Evolutionary conservation across 2,329 filamentous ascomycete genomes (phyloP).

Genomic region (Sporothrix schenckii): DNA sequence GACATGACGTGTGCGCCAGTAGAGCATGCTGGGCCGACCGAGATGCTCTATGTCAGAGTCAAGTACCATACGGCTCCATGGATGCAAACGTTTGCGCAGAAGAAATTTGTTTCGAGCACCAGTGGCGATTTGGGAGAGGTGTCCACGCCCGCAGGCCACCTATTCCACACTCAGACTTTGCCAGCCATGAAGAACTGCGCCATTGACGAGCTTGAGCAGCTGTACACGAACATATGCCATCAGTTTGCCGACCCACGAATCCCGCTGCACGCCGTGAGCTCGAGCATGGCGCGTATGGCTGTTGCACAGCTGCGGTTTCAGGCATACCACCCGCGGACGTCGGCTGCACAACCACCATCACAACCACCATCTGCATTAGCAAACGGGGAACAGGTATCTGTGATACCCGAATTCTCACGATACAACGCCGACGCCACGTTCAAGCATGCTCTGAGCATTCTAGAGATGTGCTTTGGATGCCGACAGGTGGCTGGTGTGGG

Average conservation of each 20-base stretch:
- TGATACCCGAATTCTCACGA: slow-evolving; percentile 33
- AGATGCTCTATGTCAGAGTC: slow-evolving; percentile 53
- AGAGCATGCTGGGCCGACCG: slow-evolving; percentile 57
- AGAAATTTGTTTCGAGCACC: neutral
- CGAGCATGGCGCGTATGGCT: slow-evolving; percentile 37
- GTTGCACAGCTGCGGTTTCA: slow-evolving; percentile 42
- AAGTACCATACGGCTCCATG: slow-evolving; percentile 42
- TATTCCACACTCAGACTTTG: slow-evolving; percentile 28
- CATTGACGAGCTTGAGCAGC: slow-evolving; percentile 40
- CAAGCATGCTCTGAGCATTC: slow-evolving; percentile 35
- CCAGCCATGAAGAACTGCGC: slow-evolving; percentile 36
- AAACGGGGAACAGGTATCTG: neutral
- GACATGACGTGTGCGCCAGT: slow-evolving; percentile 53
- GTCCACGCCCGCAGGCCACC: neutral
- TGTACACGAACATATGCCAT: slow-evolving; percentile 38
- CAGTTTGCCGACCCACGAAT: slow-evolving; percentile 39
- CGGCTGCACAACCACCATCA: neutral
- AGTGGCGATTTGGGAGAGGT: neutral
- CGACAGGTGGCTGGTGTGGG: slow-evolving; percentile 33
- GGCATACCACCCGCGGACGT: slow-evolving; percentile 39
- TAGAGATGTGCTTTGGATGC: slow-evolving; percentile 37
- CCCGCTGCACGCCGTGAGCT: slow-evolving; percentile 40
- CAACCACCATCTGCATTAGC: neutral
- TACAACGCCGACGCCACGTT: slow-evolving; percentile 40
- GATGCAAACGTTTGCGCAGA: slow-evolving; percentile 36